These are phyloP conservation scores for Sclerotinia glacialis DNA, from an alignment of 2,329 filamentous ascomycete genomes.

Conservation along the genomic window DNA sequence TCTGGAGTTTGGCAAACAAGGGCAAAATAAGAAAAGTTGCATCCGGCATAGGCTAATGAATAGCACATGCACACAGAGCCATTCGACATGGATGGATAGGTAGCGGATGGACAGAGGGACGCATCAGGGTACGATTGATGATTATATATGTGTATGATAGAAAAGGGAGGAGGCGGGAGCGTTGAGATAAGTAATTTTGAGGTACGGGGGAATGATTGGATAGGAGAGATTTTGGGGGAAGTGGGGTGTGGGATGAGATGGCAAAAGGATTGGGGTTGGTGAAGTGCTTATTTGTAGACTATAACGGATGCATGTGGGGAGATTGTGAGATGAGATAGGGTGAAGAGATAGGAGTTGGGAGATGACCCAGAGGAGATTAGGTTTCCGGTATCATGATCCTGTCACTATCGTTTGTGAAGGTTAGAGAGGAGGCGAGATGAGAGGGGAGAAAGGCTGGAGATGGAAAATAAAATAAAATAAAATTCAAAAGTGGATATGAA, in stretches of 20 bases:
- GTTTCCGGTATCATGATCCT: background rate
- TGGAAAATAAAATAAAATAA: background rate
- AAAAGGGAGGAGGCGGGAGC: background rate
- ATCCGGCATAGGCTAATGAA: background rate
- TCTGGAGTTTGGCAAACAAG: background rate
- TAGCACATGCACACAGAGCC: background rate
- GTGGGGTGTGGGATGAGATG: background rate
- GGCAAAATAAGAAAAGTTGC: background rate
- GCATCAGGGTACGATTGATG: slow-evolving; percentile 6
- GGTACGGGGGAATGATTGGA: background rate
- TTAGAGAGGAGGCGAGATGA: background rate
- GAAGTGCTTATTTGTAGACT: background rate
- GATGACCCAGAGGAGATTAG: background rate
- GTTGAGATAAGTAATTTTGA: background rate
- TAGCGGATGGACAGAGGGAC: background rate
- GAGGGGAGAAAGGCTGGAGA: background rate
- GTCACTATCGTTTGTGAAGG: too few relatives aligned
- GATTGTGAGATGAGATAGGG: background rate
- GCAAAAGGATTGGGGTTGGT: background rate
- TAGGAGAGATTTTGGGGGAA: background rate
- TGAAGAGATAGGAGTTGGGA: background rate
- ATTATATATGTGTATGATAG: slow-evolving; percentile 12
- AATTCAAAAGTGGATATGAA: background rate
- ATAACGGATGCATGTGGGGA: background rate
- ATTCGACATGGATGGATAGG: background rate